Conservation (phyloP, 768 basidiomycete species). For the Daedaleopsis nitida region DNA sequence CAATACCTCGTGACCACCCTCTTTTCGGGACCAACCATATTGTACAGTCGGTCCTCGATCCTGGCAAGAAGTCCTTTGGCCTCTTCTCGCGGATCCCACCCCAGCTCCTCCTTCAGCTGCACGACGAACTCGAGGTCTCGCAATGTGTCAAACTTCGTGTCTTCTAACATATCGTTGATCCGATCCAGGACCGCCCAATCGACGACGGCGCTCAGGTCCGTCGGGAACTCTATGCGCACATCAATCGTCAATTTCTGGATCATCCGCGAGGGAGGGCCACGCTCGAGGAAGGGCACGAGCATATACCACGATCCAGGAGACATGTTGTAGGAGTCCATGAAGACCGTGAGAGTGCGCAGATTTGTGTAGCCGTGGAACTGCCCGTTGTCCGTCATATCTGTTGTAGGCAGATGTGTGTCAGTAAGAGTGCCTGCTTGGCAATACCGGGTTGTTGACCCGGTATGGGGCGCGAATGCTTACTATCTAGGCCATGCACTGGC, state of each 20-base stretch:
- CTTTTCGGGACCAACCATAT: background rate
- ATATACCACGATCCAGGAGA: conserved; percentile 6
- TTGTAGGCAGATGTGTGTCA: background rate
- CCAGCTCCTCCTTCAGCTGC: background rate
- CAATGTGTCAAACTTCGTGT: conserved; percentile 5
- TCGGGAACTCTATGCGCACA: background rate
- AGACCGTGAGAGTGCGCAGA: conserved; percentile 5
- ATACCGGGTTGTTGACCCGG: background rate
- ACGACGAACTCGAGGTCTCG: conserved; percentile 2
- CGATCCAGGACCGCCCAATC: conserved; percentile 9
- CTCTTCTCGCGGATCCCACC: background rate
- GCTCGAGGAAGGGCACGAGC: conserved; percentile 3
- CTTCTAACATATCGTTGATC: conserved; percentile 10
- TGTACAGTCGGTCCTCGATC: conserved; percentile 7
- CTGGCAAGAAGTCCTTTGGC: background rate
- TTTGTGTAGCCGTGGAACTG: background rate
- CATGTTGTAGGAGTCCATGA: conserved; percentile 3
- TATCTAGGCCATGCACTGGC: background rate
- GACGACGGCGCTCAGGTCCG: background rate
- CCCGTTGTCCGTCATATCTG: background rate
- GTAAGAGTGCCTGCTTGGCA: background rate
- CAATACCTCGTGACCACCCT: background rate
- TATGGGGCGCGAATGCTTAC: background rate
- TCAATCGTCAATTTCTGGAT: conserved; percentile 6
- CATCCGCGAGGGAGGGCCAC: background rate